Base-by-base conservation (phyloP, 176 grass and related monocot genomes). In the Musa beccarii region DNA sequence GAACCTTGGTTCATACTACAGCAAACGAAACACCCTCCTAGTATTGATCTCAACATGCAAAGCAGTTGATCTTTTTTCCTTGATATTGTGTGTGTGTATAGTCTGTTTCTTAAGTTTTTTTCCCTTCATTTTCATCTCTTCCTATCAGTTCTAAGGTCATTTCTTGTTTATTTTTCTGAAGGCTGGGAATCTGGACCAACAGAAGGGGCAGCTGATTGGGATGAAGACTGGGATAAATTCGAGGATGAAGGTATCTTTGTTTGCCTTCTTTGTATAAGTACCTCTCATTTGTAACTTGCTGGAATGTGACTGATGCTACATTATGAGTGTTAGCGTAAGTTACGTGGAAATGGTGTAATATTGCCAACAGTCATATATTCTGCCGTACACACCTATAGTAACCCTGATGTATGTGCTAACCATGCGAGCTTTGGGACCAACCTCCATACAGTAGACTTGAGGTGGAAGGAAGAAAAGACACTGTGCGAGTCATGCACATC, bases 221-320 rank as follows among this genome's bases (percentile, higher is more conserved):
- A 99, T 75, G 95, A 99, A 84, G 86, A 99, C 66, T 99, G 95
- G 95, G 90, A 99, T 76, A 94, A 99, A 80, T 94, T 99, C 86
- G 90, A 99, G 52, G 95, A 99, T 54, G 88, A 99, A 99, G 95
- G 95, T 99, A 74, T 80, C 13, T 63, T 69, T 19, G 16, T n/a
- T 43, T 19, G 8, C 28, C 29, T 17, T 61, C 51, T 63, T 50
- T 49, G 9, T 14, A 62, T 63, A 11, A 28, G 9, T 49, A 13
- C 6, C 49, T 49, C 34, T 43, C 4, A 43, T 49, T 76, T 62
- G 61, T 3, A 7, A 61, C 13, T 61, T 61, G 20, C n/a, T 17
- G 57, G n/a, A 61, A 7, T 17, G n/a, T 5, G 5, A 57, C 54
- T 57, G 54, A 17, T 59, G 54, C 16, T 59, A 17, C 11, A 59